Conservation (phyloP, 805 yeast species). For the Candida corydali region DNA sequence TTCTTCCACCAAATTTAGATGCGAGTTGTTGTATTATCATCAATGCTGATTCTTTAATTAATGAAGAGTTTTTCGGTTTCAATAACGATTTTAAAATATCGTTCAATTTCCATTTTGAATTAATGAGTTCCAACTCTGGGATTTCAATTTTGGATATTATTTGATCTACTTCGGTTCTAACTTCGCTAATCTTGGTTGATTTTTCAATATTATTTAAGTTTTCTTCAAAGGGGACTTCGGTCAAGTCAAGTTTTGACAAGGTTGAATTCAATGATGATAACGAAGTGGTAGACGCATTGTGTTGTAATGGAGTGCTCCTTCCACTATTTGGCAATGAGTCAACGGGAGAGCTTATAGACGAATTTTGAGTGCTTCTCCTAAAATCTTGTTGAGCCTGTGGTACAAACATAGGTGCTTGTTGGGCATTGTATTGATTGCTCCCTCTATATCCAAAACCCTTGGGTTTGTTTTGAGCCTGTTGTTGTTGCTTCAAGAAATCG, state of each 20-base stretch:
- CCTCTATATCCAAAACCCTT: constrained; percentile 26
- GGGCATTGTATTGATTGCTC: constrained; percentile 6
- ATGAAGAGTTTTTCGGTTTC: constrained; percentile 69
- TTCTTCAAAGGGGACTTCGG: constrained; percentile 62
- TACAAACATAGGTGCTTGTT: constrained; percentile 9
- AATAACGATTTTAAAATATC: constrained; percentile 62
- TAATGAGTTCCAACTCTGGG: constrained; percentile 38
- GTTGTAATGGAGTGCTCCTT: constrained; percentile 27
- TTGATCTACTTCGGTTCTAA: constrained; percentile 49
- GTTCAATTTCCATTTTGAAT: constrained; percentile 61
- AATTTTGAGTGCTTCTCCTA: constrained; percentile 8
- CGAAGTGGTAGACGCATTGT: constrained; percentile 60
- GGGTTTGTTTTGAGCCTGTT: constrained; percentile 28
- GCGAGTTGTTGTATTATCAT: constrained; percentile 56
- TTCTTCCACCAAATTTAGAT: constrained; percentile 57
- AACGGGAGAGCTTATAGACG: constrained; percentile 18
- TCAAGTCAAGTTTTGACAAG: constrained; percentile 52
- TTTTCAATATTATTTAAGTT: constrained; percentile 48
- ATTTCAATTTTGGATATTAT: constrained; percentile 46
- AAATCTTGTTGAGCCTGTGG: constrained; percentile 7
- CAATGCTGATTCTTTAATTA: constrained; percentile 75
- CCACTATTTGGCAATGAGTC: constrained; percentile 35
- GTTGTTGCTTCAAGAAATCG: constrained; percentile 48
- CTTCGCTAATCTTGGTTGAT: constrained; percentile 51
- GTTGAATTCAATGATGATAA: constrained; percentile 70